These are phyloP conservation scores for Microsporum audouinii DNA, from an alignment of 2,329 filamentous ascomycete genomes.

Conservation along the genomic window DNA sequence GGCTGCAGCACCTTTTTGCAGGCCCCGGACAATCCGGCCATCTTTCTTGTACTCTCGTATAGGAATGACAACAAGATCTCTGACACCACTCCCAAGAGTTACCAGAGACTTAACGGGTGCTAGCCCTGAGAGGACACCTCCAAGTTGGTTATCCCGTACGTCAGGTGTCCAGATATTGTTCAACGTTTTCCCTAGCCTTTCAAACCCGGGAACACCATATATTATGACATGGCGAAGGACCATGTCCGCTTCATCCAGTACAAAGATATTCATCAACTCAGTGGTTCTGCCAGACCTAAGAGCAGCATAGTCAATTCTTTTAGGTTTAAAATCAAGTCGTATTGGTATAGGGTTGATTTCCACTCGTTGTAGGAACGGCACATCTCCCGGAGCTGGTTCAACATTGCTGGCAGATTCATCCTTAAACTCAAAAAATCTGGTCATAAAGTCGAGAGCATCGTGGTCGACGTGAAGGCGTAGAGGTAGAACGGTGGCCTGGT, in stretches of 20 bases:
- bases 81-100: conserved; percentile 78
- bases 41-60: conserved; percentile 91
- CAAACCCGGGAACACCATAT: conserved; percentile 83
- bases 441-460: conserved; percentile 93
- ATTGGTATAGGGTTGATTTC: conserved; percentile 76
- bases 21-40: conserved; percentile 78
- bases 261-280: conserved; percentile 98
- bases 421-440: conserved; percentile 95
- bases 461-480: conserved; percentile 90
- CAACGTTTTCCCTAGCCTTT: conserved; percentile 74
- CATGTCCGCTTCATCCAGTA: conserved; percentile 79
- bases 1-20: conserved; percentile 77
- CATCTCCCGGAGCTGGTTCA: conserved; percentile 48
- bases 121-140: conserved; percentile 74
- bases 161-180: conserved; percentile 97
- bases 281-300: conserved; percentile 87
- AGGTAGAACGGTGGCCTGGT: conserved; percentile 59
- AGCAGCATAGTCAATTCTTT: conserved; percentile 90
- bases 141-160: conserved; percentile 77
- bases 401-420: conserved; percentile 47
- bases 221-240: conserved; percentile 79
- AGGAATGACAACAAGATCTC: conserved; percentile 76
- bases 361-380: conserved; percentile 78
- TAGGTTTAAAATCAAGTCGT: conserved; percentile 93
- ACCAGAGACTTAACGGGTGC: conserved; percentile 83